Evolutionary conservation across 2,329 filamentous ascomycete genomes (phyloP), one percentile per base, ranked within the genome.

Genomic region (Blastomyces gilchristii): DNA sequence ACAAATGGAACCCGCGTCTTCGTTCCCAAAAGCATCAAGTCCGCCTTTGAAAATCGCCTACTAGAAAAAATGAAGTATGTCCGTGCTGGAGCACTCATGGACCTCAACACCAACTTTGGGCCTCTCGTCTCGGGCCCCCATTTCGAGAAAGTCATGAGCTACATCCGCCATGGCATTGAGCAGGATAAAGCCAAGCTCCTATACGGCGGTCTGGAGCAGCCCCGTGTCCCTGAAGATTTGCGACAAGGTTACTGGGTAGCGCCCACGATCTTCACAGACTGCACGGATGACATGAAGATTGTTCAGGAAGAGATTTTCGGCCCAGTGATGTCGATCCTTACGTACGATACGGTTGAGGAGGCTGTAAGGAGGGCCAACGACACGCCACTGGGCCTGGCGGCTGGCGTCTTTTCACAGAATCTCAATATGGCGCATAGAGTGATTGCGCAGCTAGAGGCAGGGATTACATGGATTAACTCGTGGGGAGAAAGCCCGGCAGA

Each of bases 401-500:
- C 90, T 0, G 91, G 91, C 25, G 88, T 96, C 0, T 93, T 95
- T 68, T 90, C 89, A 0, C 84, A 83, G 64, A 85, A 95, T 67
- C 75, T 96, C 61, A 87, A 89, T 68, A 72, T 82, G 58, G 91
- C 89, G 62, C 90, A 96, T 70, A 79, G 83, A 53, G 83, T 93
- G 0, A 81, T 93, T 52, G 81, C 83, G 31, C 81, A 84, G 70
- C 78, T 96, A 5, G 83, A 95, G 71, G 90, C 90, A 0, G 91
- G 91, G 43, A 96, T 96, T 70, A 95, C 90, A 0, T 96, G 91
- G 91, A 82, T 96, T 61, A 96, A 96, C 74, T 91, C 89, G 0
- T 96, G 91, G 91, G 91, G 91, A n/a, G 91, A 96, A 78, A 87
- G 84, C 58, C 91, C 91, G 0, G 90, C 91, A 0, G 91, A 96